These are phyloP conservation scores for Colletotrichum godetiae DNA, from an alignment of 2,329 filamentous ascomycete genomes.

Conservation along the genomic window DNA sequence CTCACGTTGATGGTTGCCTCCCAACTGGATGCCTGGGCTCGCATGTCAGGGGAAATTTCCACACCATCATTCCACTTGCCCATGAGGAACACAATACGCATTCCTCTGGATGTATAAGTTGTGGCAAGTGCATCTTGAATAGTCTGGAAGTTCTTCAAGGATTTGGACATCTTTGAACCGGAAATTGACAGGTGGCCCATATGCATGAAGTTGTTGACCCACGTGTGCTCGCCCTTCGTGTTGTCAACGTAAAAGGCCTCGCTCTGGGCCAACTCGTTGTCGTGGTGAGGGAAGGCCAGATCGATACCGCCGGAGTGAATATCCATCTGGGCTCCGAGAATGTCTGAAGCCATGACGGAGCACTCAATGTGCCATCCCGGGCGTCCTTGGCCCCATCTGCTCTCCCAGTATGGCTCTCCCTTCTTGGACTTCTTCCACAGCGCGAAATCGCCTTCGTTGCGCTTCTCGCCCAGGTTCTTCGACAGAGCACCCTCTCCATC, in stretches of 20 bases:
- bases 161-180: constrained; percentile 96
- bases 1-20: constrained; percentile 79
- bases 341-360: constrained; percentile 92
- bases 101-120: constrained; percentile 79
- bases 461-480: constrained; percentile 73
- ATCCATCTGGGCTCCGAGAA: constrained; percentile 87
- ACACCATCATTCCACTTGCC: constrained; percentile 92
- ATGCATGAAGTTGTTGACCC: constrained; percentile 96
- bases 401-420: constrained; percentile 91
- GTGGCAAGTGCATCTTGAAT: constrained; percentile 82
- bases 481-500: constrained; percentile 90
- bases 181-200: constrained; percentile 89
- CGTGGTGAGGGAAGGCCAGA: constrained; percentile 90
- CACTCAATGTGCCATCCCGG: constrained; percentile 99
- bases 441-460: constrained; percentile 85
- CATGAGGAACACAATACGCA: constrained; percentile 88
- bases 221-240: constrained; percentile 70
- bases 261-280: constrained; percentile 91
- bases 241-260: constrained; percentile 81
- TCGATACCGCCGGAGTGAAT: constrained; percentile 95
- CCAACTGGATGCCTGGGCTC: constrained; percentile 80
- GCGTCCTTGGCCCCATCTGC: constrained; percentile 86
- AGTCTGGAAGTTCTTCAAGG: constrained; percentile 94
- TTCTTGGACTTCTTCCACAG: constrained; percentile 94
- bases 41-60: constrained; percentile 88